Base-by-base conservation (phyloP, 1,284 basidiomycete genomes). In the Thecaphora thlaspeos region DNA sequence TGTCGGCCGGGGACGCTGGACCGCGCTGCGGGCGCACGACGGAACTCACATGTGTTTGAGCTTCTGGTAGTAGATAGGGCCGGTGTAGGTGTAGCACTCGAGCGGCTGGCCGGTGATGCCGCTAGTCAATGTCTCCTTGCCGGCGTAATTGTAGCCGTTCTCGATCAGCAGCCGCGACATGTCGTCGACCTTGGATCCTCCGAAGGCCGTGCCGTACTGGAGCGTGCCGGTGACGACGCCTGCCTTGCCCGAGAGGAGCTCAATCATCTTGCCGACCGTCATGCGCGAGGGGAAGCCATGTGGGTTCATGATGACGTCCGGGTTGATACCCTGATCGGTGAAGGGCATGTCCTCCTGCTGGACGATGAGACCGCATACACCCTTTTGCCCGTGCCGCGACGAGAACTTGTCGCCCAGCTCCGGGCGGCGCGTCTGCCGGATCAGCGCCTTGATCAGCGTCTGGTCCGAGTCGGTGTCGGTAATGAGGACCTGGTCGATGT, bases 321-420 rank as follows among this genome's bases (percentile, higher is more conserved):
- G 92, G 75, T 85, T 88, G 68, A 97, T 94, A 26, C 95, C 95
- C 73, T 90, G 87, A 80, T 98, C 94, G 74, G 93, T 96, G 83
- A 99, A 99, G 4, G 95, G 95, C 91, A 99, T 89, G 80, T 99
- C 95, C 72, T 92, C 91, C 76, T 98, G 95, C 70, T 92, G 94
- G 46, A 97, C 94, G 75, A 98, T 98, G 75, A 99, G 80, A 18
- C 95, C 95, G 79, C 93, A 97, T 15, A 98, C 95, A 61, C 95
- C 95, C 80, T 99, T 99, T 80, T 99, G 95, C 39, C 95, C 95
- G 79, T 99, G 95, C 61, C 95, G 83, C 3, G 90, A 93, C 38
- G 93, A 96, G 78, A 99, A 99, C 81, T 99, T 99, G 82, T 99
- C 95, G 3, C 95, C 95, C 11, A 98, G 82, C 75, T 99, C 95